Evolutionary conservation across 306 rosid genomes (phyloP).

Genomic region (Lathyrus tuberosus): DNA sequence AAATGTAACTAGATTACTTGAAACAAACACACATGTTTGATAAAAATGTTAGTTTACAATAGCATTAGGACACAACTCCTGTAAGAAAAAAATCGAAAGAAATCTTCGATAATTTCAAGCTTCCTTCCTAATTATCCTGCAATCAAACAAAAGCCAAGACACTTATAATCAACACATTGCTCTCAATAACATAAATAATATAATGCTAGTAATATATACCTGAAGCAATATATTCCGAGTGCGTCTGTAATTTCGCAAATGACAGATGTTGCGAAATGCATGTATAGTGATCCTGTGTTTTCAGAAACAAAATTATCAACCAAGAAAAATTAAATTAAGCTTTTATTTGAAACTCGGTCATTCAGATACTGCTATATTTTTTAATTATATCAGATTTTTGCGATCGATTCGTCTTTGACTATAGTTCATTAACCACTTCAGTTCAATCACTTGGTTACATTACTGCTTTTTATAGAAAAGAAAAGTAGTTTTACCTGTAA

Average conservation of each 20-base stretch:
- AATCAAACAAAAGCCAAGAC: slow-evolving; percentile 1
- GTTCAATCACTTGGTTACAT: not conserved
- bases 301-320: slow-evolving; percentile 33
- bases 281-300: slow-evolving; percentile 65
- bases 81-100: not conserved
- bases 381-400: not conserved
- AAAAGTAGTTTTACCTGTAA: too few relatives aligned
- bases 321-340: slow-evolving; percentile 12
- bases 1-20: not conserved
- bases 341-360: not conserved
- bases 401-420: too few relatives aligned
- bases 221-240: too few relatives aligned
- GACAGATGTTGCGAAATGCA: slow-evolving; percentile 81
- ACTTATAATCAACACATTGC: not conserved
- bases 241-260: too few relatives aligned
- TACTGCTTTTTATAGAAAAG: too few relatives aligned
- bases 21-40: not conserved
- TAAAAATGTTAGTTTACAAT: slow-evolving; percentile 1
- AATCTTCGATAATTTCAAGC: slow-evolving; percentile 4
- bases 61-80: not conserved
- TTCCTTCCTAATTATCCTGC: slow-evolving; percentile 19
- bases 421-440: too few relatives aligned
- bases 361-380: not conserved
- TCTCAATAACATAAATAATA: too few relatives aligned
- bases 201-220: too few relatives aligned